Evolutionary conservation across 257 asterid species (phyloP), one percentile per base, ranked within the genome.

Genomic region (Solanum piurae): DNA sequence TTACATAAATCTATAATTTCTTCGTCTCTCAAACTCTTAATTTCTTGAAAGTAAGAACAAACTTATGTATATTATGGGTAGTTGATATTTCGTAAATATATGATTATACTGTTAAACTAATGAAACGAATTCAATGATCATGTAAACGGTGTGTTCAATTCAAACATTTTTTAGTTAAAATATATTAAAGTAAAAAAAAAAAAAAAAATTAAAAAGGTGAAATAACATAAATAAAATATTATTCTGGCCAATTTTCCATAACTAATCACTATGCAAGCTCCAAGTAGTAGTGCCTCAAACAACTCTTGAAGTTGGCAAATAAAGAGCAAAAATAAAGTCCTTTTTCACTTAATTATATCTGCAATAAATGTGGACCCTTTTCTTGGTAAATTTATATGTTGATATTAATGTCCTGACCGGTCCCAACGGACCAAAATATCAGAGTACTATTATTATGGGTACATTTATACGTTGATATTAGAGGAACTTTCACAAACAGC

Each of bases 121-220:
- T 55, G 64, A 55, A 55, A 55, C 0, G 21, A 6, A 55, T 18
- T 55, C 64, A 55, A 55, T 55, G n/a, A 55, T 5, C 60, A 14
- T 16, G 60, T 13, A 49, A 49, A 16, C 21, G 8, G 1, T 23
- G 29, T 60, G 69, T 23, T 23, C 29, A 25, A 60, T 66, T 71
- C 42, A 31, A 71, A 71, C 38, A 69, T 21, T 34, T 44, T 44
- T 44, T 44, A 44, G 16, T 44, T 44, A 44, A 44, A 44, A 12
- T 44, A 0, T 44, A 44, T 44, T 44, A 12, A 12, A 44, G 0
- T 44, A 4, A 44, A 44, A 42, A 11, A 0, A 4, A 12, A 12
- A 12, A 44, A 44, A 44, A 44, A 4, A 44, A 12, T 44, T 44
- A 0, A 44, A 44, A 44, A 44, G 0, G 0, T 1, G 0, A 44